A percentile compares a stretch with the other conserved stretches of the same genome.
These are phyloP conservation scores for Chloranthus sessilifolius DNA, from an alignment of 164 flowering plant genomes.

Conservation along the genomic window DNA sequence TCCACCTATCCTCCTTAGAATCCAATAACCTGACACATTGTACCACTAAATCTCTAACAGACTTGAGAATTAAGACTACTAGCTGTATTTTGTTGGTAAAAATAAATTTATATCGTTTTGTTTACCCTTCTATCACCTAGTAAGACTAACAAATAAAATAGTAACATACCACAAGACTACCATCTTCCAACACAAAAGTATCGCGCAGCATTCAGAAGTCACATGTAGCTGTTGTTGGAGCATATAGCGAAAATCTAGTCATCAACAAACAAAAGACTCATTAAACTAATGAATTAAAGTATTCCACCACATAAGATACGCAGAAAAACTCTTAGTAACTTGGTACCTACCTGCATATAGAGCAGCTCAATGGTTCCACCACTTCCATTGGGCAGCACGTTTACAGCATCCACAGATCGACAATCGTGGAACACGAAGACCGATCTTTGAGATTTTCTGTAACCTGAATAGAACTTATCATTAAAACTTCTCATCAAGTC, in stretches of 20 bases:
- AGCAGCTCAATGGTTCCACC: slow-evolving; percentile 98
- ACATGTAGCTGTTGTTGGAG: slow-evolving; percentile 97
- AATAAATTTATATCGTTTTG: too few relatives aligned
- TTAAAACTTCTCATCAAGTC: background rate
- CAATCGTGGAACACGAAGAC: slow-evolving; percentile 88
- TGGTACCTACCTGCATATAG: slow-evolving; percentile 86
- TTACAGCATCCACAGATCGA: slow-evolving; percentile 85
- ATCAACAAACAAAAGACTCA: background rate
- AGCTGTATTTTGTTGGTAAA: too few relatives aligned
- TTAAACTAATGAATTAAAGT: background rate
- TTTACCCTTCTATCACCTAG: too few relatives aligned
- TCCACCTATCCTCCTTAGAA: too few relatives aligned
- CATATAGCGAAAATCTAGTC: slow-evolving; percentile 58
- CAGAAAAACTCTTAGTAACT: too few relatives aligned
- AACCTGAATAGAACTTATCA: slow-evolving; percentile 42
- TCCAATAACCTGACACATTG: too few relatives aligned
- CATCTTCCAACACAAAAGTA: slow-evolving; percentile 88
- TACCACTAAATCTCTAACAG: too few relatives aligned
- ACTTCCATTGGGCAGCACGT: slow-evolving; percentile 80
- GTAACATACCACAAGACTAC: slow-evolving; percentile 95
- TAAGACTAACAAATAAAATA: too few relatives aligned
- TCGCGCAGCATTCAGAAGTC: slow-evolving; percentile 95
- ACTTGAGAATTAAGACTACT: too few relatives aligned
- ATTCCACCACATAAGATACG: background rate
- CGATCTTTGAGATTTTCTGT: slow-evolving; percentile 97